Conservation (phyloP, 2,329 filamentous ascomycete genomes). For the Aspergillus fumigatus region DNA sequence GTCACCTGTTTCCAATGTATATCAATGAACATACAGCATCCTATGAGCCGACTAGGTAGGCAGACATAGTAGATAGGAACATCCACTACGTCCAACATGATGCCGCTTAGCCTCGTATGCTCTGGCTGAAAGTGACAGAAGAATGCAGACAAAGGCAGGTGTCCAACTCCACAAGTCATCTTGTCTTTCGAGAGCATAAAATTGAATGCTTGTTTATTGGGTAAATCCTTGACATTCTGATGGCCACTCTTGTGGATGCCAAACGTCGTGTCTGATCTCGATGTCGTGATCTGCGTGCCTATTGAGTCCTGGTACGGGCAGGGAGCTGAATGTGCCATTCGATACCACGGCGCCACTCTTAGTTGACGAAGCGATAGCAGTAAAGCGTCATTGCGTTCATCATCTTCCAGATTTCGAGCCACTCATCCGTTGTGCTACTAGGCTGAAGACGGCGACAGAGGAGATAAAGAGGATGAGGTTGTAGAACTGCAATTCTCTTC, state of each 20-base stretch:
- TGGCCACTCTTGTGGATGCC: not conserved
- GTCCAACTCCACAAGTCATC: not conserved
- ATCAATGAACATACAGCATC: no score
- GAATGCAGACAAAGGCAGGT: not conserved
- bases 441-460: conserved; percentile 88
- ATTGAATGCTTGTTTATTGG: not conserved
- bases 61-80: not conserved
- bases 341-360: not conserved
- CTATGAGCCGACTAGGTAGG: not conserved
- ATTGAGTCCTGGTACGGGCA: not conserved
- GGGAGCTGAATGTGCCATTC: not conserved
- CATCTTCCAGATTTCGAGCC: conserved; percentile 36
- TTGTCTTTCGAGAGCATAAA: not conserved
- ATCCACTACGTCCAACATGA: not conserved
- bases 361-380: not conserved
- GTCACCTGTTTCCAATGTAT: not conserved
- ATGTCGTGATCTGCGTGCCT: not conserved
- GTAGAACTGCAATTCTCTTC: conserved; percentile 64
- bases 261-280: not conserved
- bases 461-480: conserved; percentile 96
- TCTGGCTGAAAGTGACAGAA: not conserved
- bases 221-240: not conserved
- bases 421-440: conserved; percentile 82
- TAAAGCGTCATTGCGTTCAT: conserved; percentile 7
- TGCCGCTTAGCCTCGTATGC: not conserved